Conservation (phyloP, 148 eudicot species). For the Chenopodium album region DNA sequence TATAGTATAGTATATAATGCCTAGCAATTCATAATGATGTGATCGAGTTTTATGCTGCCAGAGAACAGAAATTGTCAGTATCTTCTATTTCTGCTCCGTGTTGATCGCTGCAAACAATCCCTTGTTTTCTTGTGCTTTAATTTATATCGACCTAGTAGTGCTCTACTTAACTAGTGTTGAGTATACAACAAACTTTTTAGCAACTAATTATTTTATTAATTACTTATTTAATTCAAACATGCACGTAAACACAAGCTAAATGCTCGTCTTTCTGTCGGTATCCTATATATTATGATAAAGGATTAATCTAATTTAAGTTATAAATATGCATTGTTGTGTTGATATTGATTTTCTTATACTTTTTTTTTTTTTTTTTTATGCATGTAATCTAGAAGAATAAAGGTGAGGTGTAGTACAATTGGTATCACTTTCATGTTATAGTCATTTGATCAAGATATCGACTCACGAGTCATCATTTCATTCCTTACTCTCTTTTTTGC, state of each 20-base stretch:
- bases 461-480: no score
- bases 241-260: constrained; percentile 35
- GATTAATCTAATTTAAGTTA: background rate
- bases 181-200: background rate
- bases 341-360: background rate
- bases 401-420: no score
- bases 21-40: constrained; percentile 22
- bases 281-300: background rate
- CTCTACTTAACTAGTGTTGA: background rate
- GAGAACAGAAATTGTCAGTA: constrained; percentile 34
- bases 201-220: background rate
- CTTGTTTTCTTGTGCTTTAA: constrained; percentile 32
- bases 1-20: constrained; percentile 22
- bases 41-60: constrained; percentile 33
- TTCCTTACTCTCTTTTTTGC: no score
- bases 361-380: background rate
- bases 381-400: no score
- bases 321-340: background rate
- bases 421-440: no score
- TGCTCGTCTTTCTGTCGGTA: constrained; percentile 31
- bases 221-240: constrained; percentile 17
- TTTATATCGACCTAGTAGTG: constrained; percentile 1
- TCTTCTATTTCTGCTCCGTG: constrained; percentile 43
- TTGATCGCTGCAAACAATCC: constrained; percentile 36
- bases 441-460: no score